These are phyloP conservation scores for Capillidium rhysosporum DNA, from an alignment of 371 early-diverging fungal genomes.

Conservation along the genomic window DNA sequence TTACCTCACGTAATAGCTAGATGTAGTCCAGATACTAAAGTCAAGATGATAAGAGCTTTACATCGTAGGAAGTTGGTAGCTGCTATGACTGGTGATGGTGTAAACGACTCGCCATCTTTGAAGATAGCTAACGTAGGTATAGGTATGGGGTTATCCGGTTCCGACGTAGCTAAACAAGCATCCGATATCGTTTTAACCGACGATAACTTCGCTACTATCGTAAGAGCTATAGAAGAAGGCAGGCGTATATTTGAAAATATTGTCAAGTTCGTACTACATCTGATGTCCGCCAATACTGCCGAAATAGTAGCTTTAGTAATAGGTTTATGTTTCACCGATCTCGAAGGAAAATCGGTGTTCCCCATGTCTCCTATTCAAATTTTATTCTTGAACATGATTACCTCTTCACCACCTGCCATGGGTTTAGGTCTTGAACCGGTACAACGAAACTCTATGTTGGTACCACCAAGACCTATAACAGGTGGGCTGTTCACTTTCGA, in stretches of 20 bases:
- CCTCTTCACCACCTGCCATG: slow-evolving; percentile 63
- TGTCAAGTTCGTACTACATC: slow-evolving; percentile 72
- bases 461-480: slow-evolving; percentile 46
- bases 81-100: slow-evolving; percentile 81
- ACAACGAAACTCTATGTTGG: slow-evolving; percentile 54
- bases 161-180: slow-evolving; percentile 82
- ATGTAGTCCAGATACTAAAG: slow-evolving; percentile 85
- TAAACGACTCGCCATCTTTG: slow-evolving; percentile 81
- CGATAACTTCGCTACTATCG: slow-evolving; percentile 75
- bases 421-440: slow-evolving; percentile 67
- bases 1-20: slow-evolving; percentile 87
- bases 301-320: slow-evolving; percentile 31
- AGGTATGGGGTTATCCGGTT: slow-evolving; percentile 79
- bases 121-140: slow-evolving; percentile 83
- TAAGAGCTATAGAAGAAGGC: slow-evolving; percentile 61
- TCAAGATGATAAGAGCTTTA: slow-evolving; percentile 87
- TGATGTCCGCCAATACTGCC: slow-evolving; percentile 31
- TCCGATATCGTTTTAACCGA: slow-evolving; percentile 77
- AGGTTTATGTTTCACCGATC: slow-evolving; percentile 44
- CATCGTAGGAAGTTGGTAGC: slow-evolving; percentile 52
- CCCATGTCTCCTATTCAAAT: slow-evolving; percentile 66
- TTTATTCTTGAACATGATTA: slow-evolving; percentile 72
- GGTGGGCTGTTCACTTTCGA: slow-evolving; percentile 44
- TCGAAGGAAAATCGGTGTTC: slow-evolving; percentile 32
- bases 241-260: slow-evolving; percentile 81